A percentile compares a stretch with the other conserved stretches of the same genome.
These are phyloP conservation scores for Aspergillus persii DNA, from an alignment of 2,329 filamentous ascomycete genomes.

Conservation along the genomic window DNA sequence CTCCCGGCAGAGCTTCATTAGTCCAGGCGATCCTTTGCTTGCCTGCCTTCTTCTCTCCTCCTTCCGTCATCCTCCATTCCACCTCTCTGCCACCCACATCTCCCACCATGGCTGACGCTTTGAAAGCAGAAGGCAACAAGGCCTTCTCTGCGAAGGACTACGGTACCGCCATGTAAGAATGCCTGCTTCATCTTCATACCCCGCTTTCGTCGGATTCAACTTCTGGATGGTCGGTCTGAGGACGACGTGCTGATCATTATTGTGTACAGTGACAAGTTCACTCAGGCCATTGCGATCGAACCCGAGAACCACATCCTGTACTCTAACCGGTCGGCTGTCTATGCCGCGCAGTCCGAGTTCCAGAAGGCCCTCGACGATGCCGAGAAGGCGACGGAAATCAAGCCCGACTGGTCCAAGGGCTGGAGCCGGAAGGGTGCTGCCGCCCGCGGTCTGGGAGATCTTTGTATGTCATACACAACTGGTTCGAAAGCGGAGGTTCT, in stretches of 20 bases:
- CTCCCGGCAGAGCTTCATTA: constrained; percentile 28
- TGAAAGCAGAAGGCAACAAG: constrained; percentile 98
- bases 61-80: background rate
- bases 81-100: background rate
- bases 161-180: constrained; percentile 86
- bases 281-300: constrained; percentile 85
- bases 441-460: constrained; percentile 80
- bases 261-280: constrained; percentile 76
- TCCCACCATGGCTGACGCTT: constrained; percentile 65
- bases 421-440: constrained; percentile 93
- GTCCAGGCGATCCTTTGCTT: constrained; percentile 12
- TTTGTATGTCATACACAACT: constrained; percentile 50
- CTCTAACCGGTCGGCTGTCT: constrained; percentile 87
- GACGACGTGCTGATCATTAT: background rate
- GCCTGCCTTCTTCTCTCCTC: constrained; percentile 5
- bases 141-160: constrained; percentile 98
- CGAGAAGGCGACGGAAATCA: constrained; percentile 87
- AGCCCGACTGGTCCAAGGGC: constrained; percentile 97
- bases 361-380: constrained; percentile 82
- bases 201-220: constrained; percentile 8
- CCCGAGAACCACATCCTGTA: constrained; percentile 93
- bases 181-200: constrained; percentile 17
- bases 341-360: constrained; percentile 89
- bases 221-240: constrained; percentile 2
- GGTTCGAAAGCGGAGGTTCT: background rate